Base-by-base conservation (phyloP, 164 flowering plant genomes). In the Annona cherimola region DNA sequence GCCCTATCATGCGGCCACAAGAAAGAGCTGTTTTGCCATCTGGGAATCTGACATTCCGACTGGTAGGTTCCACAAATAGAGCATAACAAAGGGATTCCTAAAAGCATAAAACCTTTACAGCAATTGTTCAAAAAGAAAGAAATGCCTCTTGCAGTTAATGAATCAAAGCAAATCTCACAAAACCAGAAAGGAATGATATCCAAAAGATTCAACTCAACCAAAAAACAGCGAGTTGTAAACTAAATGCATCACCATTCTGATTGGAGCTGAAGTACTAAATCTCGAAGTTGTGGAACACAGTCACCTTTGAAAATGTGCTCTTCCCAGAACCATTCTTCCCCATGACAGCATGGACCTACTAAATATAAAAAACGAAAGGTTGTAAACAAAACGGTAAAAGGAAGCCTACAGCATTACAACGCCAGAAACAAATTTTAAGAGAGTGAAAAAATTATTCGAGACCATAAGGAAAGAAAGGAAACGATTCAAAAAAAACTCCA, bases 261-360 rank as follows among this genome's bases (percentile, higher is more conserved):
- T 35, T 4, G 16, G 4, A 16, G 5, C 67, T 11, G 16, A n/a
- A 66, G 44, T 43, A 66, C 43, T 44, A 12, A 64, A 44, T 18
- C n/a, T 44, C 26, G 14, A 66, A 42, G 50, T 9, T 5, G 40
- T 16, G 4, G 3, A 63, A 63, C 50, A 43, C 45, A 78, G 86
- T 41, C 59, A 92, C 99, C 96, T 93, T 96, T 19, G 99, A 82
- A 72, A 93, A 92, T 43, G 99, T 96, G 86, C 99, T 96, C 87
- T 96, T 96, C 71, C 99, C 98, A 64, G 99, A 96, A 80, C 99
- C 99, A 79, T 96, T 96, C 85, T 89, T 88, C 73, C 99, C 98
- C 99, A 96, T 96, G 61, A 96, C 75, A 39, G 96, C 97, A 82
- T 96, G 98, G 61, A 93, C 86, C 99, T 95, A 77, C 69, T 20